Percentiles rank a stretch among this genome's conserved stretches.
Conservation (phyloP, 768 basidiomycete genomes). For the Pisolithus orientalis region DNA sequence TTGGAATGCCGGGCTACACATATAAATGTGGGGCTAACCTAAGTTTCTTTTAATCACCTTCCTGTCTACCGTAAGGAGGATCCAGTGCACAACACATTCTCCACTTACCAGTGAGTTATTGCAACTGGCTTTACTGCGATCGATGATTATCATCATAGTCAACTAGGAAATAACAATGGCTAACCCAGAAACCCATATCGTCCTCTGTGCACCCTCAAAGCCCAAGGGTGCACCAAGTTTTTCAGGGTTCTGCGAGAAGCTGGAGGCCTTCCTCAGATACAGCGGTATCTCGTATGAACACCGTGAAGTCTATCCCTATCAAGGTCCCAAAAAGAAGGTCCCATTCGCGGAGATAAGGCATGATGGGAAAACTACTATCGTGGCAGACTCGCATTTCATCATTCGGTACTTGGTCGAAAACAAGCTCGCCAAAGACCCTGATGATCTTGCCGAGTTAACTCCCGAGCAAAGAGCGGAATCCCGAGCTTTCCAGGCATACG, state of each 20-base stretch:
- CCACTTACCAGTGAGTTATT: too few relatives aligned
- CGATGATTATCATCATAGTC: neutral
- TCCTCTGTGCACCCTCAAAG: slow-evolving; percentile 23
- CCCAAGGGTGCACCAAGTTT: slow-evolving; percentile 13
- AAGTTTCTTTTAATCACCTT: too few relatives aligned
- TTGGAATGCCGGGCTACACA: too few relatives aligned
- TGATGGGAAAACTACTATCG: slow-evolving; percentile 11
- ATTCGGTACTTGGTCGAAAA: slow-evolving; percentile 24
- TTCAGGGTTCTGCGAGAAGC: slow-evolving; percentile 30
- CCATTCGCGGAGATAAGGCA: slow-evolving; percentile 27
- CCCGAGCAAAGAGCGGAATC: slow-evolving; percentile 25
- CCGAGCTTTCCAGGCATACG: slow-evolving; percentile 27
- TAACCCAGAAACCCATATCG: slow-evolving; percentile 10
- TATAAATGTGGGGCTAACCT: too few relatives aligned
- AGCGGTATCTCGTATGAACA: slow-evolving; percentile 22
- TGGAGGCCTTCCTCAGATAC: slow-evolving; percentile 26
- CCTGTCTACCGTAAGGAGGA: too few relatives aligned
- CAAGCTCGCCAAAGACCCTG: slow-evolving; percentile 21
- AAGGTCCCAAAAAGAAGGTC: slow-evolving; percentile 28
- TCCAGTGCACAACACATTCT: too few relatives aligned
- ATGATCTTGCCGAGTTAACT: slow-evolving; percentile 20
- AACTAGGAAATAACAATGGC: neutral
- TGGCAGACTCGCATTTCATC: slow-evolving; percentile 31
- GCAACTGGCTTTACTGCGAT: too few relatives aligned
- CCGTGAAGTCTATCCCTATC: slow-evolving; percentile 17